Base-by-base conservation (phyloP, 2,329 filamentous ascomycete genomes). In the Truncatella angustata region DNA sequence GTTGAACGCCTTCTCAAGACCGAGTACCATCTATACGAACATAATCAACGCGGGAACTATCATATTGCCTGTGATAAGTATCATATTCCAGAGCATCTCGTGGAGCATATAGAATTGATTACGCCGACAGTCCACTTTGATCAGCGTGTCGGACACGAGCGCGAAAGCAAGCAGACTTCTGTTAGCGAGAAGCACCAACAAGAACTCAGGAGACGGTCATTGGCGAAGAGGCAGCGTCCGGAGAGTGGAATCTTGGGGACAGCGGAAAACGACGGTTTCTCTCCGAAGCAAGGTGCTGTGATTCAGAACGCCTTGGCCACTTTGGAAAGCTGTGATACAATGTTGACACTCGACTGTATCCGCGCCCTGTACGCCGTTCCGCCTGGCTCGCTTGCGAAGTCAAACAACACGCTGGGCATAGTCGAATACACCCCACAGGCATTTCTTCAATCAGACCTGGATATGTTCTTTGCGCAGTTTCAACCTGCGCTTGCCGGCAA, bases 321-420 rank as follows among this genome's bases (percentile, higher is more conserved):
- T 34, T 62, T 69, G 11, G 50, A 53, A 26, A 63, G 71, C 49
- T 86, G 83, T 60, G 75, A 80, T 57, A 65, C 67, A 12, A 74
- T 77, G 60, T 82, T 85, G 56, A 84, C 80, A 0, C 79, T 81
- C 0, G 73, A 73, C 37, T 86, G 82, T 58, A 71, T 83, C 47
- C 72, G 73, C 39, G 73, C 77, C 4, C 66, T 80, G 18, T 80
- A 77, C 58, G 60, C 68, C 3, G 72, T 75, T 46, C 72, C 78
- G 14, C 58, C 69, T 12, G 72, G 21, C 34, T 63, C 43, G 18
- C 51, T 49, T 35, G 56, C 64, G 0, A 26, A 51, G 1, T 44
- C 51, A 16, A 73, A 74, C 62, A 82, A 82, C 60, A 75, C 72
- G 49, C 71, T 79, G 14, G 79, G 77, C 20, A 75, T 83, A 20